Conservation (phyloP, 2,329 filamentous ascomycete genomes). For the Fusarium burgessii region DNA sequence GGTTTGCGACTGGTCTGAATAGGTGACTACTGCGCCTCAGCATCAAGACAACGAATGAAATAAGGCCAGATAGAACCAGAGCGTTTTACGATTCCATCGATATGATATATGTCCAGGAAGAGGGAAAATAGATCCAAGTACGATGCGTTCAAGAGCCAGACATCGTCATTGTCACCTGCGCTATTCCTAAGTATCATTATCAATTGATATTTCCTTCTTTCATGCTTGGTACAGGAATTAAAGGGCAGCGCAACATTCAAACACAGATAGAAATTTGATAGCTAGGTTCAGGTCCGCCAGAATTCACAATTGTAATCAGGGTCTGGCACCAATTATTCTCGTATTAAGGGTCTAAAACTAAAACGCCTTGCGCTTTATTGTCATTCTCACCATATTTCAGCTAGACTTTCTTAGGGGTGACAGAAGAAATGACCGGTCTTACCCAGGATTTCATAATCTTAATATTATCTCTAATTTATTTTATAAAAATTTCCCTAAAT, state of each 20-base stretch:
- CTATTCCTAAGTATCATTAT: slow-evolving; percentile 3
- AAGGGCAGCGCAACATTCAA: not conserved
- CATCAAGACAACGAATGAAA: not conserved
- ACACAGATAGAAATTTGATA: not conserved
- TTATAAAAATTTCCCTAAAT: no score
- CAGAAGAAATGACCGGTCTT: no score
- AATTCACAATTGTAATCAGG: not conserved
- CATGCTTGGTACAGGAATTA: not conserved
- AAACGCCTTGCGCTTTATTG: slow-evolving; percentile 6
- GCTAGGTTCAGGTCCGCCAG: not conserved
- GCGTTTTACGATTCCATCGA: not conserved
- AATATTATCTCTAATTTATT: no score
- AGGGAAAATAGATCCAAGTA: not conserved
- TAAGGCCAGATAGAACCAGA: not conserved
- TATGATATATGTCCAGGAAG: not conserved
- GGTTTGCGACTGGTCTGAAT: not conserved
- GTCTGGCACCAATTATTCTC: not conserved
- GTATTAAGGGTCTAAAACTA: slow-evolving; percentile 1
- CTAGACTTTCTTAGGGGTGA: not conserved
- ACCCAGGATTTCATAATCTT: no score
- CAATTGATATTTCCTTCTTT: not conserved
- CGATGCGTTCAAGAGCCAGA: slow-evolving; percentile 1
- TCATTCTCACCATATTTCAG: slow-evolving; percentile 29
- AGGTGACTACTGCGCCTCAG: not conserved
- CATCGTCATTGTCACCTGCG: slow-evolving; percentile 13